Evolutionary conservation across 169 alveolate genomes (phyloP), one percentile per base, ranked within the genome.

Genomic region (Theileria equi): DNA sequence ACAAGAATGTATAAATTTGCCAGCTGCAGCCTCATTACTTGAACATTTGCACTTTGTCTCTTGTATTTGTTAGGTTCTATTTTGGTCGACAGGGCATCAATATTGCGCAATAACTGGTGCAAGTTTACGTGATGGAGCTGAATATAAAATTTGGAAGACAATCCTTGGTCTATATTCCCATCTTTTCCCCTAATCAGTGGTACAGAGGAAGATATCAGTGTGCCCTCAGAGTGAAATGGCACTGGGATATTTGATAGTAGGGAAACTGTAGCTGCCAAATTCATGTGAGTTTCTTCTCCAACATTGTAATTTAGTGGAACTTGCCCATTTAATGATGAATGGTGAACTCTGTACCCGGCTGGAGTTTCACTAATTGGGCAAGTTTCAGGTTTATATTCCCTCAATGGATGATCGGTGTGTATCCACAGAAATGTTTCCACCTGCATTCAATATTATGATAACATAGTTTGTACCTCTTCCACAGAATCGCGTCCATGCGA

Each of bases 401-500:
- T 13, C 70, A 69, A 26, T 55, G 49, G 61, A 4, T 58, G 49
- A 23, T 69, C 81, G 7, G 72, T 47, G 21, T 10, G 11, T 1
- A 54, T 72, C 43, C 57, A 35, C 58, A 72, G 31, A 50, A 72
- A 72, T 21, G 82, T 31, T 19, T 72, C 82, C 5, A 72, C 62
- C 59, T 49, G 29, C 26, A 47, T 8, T 31, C 45, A 13, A 11
- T 36, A 36, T 36, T 11, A 36, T 36, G 21, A 13, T 45, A 45
- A 45, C 11, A 7, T 49, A 11, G 29, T 49, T 3, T 19, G 13
- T 49, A 49, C 59, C 69, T 72, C 82, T 38, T 72, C 82, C 36
- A 35, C 29, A n/a, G 82, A 36, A 31, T 34, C 69, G 23, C 88
- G 89, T 41, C 91, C 85, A 40, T 84, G 91, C 23, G 80, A 62